These are phyloP conservation scores for Cyclaneusma minus DNA, from an alignment of 2,329 filamentous ascomycete genomes.

Conservation along the genomic window DNA sequence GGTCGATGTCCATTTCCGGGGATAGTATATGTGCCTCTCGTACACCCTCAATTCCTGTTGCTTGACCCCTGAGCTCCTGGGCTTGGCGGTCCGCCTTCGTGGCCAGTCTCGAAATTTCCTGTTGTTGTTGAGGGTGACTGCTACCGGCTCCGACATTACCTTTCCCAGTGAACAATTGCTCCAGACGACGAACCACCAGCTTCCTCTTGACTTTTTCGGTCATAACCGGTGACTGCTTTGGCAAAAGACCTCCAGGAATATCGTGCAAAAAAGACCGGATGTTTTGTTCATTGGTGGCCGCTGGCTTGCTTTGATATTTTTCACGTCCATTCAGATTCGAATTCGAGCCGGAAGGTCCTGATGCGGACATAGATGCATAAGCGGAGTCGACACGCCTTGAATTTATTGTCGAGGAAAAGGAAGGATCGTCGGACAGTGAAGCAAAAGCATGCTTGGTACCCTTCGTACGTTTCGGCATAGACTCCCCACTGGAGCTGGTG, in stretches of 20 bases:
- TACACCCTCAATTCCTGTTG: conserved; percentile 16
- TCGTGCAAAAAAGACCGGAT: conserved; percentile 57
- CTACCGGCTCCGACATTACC: conserved; percentile 13
- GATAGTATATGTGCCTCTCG: conserved; percentile 24
- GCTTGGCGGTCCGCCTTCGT: conserved; percentile 21
- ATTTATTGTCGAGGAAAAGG: conserved; percentile 13
- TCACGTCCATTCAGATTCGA: no score
- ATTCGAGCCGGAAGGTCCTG: conserved; percentile 14
- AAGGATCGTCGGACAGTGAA: conserved; percentile 19
- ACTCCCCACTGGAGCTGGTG: conserved; percentile 21
- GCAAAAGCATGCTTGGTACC: conserved; percentile 26
- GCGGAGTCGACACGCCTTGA: conserved; percentile 33
- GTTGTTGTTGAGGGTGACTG: conserved; percentile 14
- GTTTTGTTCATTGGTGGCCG: conserved; percentile 32
- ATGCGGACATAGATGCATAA: conserved; percentile 49
- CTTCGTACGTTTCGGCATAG: background rate
- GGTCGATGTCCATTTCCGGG: conserved; percentile 7
- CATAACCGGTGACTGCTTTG: conserved; percentile 39
- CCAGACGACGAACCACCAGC: conserved; percentile 58
- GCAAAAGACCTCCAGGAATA: conserved; percentile 54
- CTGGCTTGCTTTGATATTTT: conserved; percentile 22
- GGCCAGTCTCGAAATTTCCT: conserved; percentile 39
- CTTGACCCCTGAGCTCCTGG: conserved; percentile 8
- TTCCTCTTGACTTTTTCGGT: conserved; percentile 64
- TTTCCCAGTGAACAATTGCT: conserved; percentile 71